Percentiles rank a stretch among this genome's conserved stretches.
Evolutionary conservation across 2,329 filamentous ascomycete species (phyloP).

Genomic region (Pestalotiopsis sp.): DNA sequence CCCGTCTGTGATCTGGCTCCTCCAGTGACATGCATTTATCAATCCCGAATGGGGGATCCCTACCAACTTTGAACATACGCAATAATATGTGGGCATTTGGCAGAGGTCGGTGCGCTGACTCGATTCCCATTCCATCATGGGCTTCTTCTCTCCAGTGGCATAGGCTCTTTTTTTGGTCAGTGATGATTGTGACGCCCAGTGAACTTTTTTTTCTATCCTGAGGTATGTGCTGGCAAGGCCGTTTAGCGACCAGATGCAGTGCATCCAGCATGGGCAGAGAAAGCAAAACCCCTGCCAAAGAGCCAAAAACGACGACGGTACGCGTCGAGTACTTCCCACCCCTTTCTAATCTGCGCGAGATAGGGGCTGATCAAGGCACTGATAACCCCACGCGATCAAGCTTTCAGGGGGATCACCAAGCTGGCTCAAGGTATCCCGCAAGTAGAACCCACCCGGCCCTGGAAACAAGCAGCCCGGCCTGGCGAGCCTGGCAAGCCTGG

Average conservation of each 20-base stretch:
- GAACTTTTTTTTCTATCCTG: neutral
- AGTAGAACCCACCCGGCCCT: neutral
- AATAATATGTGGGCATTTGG: neutral
- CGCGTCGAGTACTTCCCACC: neutral
- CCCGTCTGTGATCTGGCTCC: neutral
- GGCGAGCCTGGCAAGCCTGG: neutral
- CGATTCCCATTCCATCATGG: neutral
- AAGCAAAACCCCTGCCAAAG: neutral
- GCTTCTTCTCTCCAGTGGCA: neutral
- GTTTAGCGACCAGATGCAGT: neutral
- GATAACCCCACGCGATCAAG: neutral
- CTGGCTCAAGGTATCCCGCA: slow-evolving; percentile 3
- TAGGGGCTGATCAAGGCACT: neutral
- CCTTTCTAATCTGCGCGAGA: neutral
- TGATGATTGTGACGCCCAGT: neutral
- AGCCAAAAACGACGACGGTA: neutral
- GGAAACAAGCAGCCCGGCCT: neutral
- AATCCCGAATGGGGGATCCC: neutral
- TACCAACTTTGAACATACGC: neutral
- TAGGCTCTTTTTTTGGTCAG: neutral
- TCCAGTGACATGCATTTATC: neutral
- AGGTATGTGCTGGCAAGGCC: neutral
- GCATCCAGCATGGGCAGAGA: neutral
- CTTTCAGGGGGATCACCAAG: neutral
- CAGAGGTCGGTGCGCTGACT: neutral